Evolutionary conservation across 768 basidiomycete genomes (phyloP), one percentile per base, ranked within the genome.

Genomic region (Collybia mongolica): DNA sequence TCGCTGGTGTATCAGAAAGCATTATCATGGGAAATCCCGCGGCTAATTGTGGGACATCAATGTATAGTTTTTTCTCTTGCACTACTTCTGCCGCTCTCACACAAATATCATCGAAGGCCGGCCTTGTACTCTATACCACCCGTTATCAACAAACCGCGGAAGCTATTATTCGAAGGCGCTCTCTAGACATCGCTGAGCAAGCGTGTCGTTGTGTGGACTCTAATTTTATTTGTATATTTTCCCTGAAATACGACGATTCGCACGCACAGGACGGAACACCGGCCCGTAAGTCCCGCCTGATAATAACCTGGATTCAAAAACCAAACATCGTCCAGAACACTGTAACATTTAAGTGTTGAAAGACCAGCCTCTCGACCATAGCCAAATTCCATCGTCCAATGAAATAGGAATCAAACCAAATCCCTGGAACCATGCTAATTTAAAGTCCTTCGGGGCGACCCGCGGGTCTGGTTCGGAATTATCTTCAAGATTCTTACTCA

Each of bases 11-110:
- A 5, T 98, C 97, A 17, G 97, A 99, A 68, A 98, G 96, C 65
- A 99, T 99, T 65, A 98, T 99, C 68, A 95, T 99, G 93, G 95
- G 95, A 26, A 97, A 96, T 61, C 86, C 95, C 32, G 94, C 95
- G 0, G 88, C 93, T 5, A 89, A 84, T 61, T 95, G 93, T 61
- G 95, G 95, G 22, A 98, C 95, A 7, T 95, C 93, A 0, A 87
- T 98, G 93, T 95, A 63, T 54, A 82, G 52, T 12, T 35, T 39
- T 47, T 29, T 47, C 17, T 26, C 17, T 42, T 40, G 38, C n/a
- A n/a, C 39, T 44, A 15, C 26, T 51, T 6, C 19, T 45, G 37
- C 18, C 26, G 42, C 42, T 35, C 37, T 59, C 38, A 50, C 46
- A 39, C 41, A 22, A 37, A 39, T 12, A 22, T 20, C 38, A 48